Percentiles rank a stretch among this genome's conserved stretches.
Evolutionary conservation across 352 stramenopile genomes (phyloP).

Genomic region (Globisporangium barbulae): DNA sequence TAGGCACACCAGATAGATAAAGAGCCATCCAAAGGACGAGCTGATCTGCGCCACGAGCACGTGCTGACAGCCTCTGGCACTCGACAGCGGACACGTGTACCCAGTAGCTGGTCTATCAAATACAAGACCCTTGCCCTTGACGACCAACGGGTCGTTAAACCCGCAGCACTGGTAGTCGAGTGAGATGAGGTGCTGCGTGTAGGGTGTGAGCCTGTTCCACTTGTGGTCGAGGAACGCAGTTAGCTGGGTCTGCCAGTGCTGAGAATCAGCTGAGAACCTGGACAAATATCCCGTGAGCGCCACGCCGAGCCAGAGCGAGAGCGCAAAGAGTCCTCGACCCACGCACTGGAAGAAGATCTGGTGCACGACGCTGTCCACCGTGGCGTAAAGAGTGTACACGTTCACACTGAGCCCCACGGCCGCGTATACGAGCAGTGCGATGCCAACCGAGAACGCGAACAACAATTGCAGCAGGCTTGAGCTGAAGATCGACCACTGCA

Average conservation of each 20-base stretch:
- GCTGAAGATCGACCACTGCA: slow-evolving; percentile 37
- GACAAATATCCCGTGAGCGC: slow-evolving; percentile 36
- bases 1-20: slow-evolving; percentile 34
- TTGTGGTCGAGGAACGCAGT: slow-evolving; percentile 32
- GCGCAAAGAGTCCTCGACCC: slow-evolving; percentile 7
- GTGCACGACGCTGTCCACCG: slow-evolving; percentile 34
- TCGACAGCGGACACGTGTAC: slow-evolving; percentile 38
- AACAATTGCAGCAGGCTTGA: slow-evolving; percentile 48
- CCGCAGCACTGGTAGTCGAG: slow-evolving; percentile 51
- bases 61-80: slow-evolving; percentile 31
- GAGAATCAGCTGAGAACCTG: slow-evolving; percentile 23
- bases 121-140: slow-evolving; percentile 28
- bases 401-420: slow-evolving; percentile 29
- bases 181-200: slow-evolving; percentile 31
- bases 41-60: slow-evolving; percentile 30
- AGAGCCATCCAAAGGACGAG: slow-evolving; percentile 44
- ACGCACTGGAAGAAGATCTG: slow-evolving; percentile 38
- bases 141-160: slow-evolving; percentile 42
- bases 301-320: slow-evolving; percentile 29
- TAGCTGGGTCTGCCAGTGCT: slow-evolving; percentile 30
- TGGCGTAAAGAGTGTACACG: slow-evolving; percentile 31
- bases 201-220: slow-evolving; percentile 31
- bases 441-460: slow-evolving; percentile 36
- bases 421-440: slow-evolving; percentile 30
- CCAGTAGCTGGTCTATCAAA: slow-evolving; percentile 42